A percentile compares a stretch with the other conserved stretches of the same genome.
Evolutionary conservation across 305 asterid species (phyloP).

Genomic region (Salvia sclarea): DNA sequence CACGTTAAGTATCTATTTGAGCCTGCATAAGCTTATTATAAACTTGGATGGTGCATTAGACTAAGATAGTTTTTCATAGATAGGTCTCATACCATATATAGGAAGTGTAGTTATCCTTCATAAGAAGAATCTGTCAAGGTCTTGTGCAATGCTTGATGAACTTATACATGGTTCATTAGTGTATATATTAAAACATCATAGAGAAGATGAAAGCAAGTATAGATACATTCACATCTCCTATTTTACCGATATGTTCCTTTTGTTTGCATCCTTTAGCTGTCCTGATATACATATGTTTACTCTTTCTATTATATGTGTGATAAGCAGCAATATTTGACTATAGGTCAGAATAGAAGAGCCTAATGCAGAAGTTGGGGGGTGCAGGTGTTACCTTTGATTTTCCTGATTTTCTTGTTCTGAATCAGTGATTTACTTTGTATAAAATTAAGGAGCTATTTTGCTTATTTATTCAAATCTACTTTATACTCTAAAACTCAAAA

Average conservation of each 20-base stretch:
- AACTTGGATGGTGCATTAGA: slow-evolving; percentile 6
- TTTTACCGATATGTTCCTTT: background rate
- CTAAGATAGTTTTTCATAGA: background rate
- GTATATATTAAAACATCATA: background rate
- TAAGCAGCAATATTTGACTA: background rate
- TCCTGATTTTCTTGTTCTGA: background rate
- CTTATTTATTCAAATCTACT: background rate
- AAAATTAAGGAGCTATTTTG: background rate
- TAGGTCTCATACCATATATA: background rate
- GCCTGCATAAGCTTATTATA: slow-evolving; percentile 23
- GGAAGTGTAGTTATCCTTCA: background rate
- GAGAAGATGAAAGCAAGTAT: background rate
- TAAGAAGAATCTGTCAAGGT: background rate
- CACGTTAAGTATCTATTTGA: slow-evolving; percentile 52
- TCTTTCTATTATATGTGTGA: background rate
- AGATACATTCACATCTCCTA: background rate
- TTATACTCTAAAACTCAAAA: background rate
- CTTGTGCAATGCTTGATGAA: background rate
- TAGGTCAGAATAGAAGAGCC: slow-evolving; percentile 12
- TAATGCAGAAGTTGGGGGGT: background rate
- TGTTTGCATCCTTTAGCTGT: background rate
- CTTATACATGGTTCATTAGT: background rate
- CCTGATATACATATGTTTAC: background rate
- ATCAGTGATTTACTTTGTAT: background rate
- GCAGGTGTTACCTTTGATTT: background rate